These are phyloP conservation scores for Colletotrichum karsti DNA, from an alignment of 2,329 filamentous ascomycete species.

Conservation along the genomic window DNA sequence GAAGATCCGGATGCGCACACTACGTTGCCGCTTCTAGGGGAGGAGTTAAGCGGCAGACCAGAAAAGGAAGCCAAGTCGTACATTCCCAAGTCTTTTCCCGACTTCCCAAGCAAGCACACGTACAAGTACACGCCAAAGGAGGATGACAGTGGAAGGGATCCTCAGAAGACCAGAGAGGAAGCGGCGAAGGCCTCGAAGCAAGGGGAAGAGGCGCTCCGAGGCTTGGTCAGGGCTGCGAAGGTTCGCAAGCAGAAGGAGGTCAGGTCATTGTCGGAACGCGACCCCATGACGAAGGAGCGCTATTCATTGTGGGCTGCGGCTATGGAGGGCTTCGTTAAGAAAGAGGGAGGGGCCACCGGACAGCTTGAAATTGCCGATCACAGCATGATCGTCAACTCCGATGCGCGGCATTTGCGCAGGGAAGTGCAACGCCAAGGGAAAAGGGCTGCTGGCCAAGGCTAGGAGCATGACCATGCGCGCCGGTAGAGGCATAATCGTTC, in stretches of 20 bases:
- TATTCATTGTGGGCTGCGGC: constrained; percentile 69
- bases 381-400: constrained; percentile 71
- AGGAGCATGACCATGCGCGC: not conserved
- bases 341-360: constrained; percentile 43
- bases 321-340: constrained; percentile 64
- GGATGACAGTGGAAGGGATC: constrained; percentile 55
- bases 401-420: constrained; percentile 60
- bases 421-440: constrained; percentile 59
- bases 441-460: constrained; percentile 38
- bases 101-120: constrained; percentile 71
- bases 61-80: constrained; percentile 65
- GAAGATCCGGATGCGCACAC: constrained; percentile 49
- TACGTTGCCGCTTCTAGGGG: constrained; percentile 55
- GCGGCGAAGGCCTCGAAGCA: constrained; percentile 68
- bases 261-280: constrained; percentile 62
- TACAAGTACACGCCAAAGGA: constrained; percentile 67
- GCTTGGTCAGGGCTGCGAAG: constrained; percentile 69
- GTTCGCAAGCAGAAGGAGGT: constrained; percentile 72
- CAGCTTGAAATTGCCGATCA: constrained; percentile 66
- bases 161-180: constrained; percentile 67
- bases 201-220: constrained; percentile 68
- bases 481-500: not conserved
- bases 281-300: constrained; percentile 60
- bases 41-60: constrained; percentile 64
- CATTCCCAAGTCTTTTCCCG: constrained; percentile 67